Conservation (phyloP, 2,329 filamentous ascomycete species). For the Calonectria crousiana region DNA sequence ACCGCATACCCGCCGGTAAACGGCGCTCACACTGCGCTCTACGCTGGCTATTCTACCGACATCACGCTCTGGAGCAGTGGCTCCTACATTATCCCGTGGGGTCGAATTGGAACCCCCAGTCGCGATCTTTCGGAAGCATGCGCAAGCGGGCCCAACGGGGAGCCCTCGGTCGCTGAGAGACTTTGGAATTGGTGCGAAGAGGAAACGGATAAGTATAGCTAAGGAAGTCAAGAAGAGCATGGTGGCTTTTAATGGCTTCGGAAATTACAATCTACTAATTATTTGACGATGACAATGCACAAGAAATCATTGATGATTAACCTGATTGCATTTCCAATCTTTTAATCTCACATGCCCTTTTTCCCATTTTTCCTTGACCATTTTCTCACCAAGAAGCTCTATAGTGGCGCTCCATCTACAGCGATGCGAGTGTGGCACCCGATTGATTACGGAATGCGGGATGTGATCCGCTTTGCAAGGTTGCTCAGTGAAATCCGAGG, state of each 20-base stretch:
- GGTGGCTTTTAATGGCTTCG: background rate
- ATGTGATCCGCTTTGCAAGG: background rate
- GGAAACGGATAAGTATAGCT: background rate
- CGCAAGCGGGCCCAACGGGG: background rate
- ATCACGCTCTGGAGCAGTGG: background rate
- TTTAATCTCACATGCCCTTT: background rate
- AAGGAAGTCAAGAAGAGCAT: background rate
- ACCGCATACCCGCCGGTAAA: background rate
- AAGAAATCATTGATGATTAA: background rate
- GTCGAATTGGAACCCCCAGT: background rate
- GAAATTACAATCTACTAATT: background rate
- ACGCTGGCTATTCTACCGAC: background rate
- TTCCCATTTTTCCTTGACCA: background rate
- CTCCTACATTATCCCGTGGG: background rate
- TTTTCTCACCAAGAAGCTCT: too few relatives aligned
- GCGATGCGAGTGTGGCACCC: background rate
- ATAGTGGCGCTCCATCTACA: background rate
- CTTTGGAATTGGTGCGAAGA: background rate
- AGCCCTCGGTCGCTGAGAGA: background rate
- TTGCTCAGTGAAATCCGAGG: background rate
- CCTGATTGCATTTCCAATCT: background rate
- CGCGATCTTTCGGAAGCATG: background rate
- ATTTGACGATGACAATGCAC: background rate
- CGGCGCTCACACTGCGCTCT: background rate
- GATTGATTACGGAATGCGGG: background rate